Conservation (phyloP, 139 green algal species). For the Tetraselmis striata region DNA sequence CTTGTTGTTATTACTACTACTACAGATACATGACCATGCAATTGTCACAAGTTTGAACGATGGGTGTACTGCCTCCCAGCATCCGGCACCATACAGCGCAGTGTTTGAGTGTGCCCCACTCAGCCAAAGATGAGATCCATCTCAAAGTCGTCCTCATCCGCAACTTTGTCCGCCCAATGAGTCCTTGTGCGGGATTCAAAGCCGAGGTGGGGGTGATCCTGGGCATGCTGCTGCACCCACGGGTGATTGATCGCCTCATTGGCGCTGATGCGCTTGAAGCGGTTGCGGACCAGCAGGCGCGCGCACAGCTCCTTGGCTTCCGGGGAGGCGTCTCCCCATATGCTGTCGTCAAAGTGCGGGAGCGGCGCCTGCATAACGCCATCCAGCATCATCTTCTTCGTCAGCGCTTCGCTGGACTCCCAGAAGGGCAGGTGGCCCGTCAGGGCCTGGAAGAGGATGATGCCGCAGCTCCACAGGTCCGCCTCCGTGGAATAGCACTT, state of each 20-base stretch:
- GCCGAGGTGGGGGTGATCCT: too few relatives aligned
- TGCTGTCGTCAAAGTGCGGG: neutral
- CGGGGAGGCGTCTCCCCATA: neutral
- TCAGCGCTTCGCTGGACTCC: neutral
- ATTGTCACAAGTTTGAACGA: too few relatives aligned
- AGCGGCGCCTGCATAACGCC: neutral
- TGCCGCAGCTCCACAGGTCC: conserved; percentile 1
- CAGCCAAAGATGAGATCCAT: too few relatives aligned
- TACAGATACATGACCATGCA: too few relatives aligned
- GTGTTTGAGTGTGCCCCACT: too few relatives aligned
- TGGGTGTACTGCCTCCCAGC: too few relatives aligned
- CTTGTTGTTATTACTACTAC: too few relatives aligned
- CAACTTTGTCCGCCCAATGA: too few relatives aligned
- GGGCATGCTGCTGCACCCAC: conserved; percentile 6
- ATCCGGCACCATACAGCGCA: too few relatives aligned
- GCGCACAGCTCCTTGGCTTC: neutral
- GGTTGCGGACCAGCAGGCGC: neutral
- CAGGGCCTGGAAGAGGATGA: neutral
- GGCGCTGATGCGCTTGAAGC: neutral
- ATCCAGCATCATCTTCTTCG: neutral
- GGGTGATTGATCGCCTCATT: neutral
- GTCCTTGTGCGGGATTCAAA: too few relatives aligned
- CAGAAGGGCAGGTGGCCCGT: neutral
- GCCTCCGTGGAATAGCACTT: conserved; percentile 1
- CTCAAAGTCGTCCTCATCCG: too few relatives aligned